Evolutionary conservation across 148 eudicot genomes (phyloP).

Genomic region (Limonium bicolor): DNA sequence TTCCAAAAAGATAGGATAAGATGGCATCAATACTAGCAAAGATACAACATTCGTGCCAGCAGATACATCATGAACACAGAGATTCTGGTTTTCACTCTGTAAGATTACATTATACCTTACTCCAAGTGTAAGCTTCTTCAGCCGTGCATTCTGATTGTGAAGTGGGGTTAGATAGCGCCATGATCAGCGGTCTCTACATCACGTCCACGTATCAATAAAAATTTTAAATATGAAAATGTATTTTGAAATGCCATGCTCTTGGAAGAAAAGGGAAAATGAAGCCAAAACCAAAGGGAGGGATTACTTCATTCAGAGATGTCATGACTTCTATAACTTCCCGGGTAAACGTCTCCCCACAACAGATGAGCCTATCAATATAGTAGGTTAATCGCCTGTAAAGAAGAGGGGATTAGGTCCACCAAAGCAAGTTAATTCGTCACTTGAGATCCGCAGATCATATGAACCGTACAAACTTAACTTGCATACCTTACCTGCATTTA

Average conservation of each 20-base stretch:
- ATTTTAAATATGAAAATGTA: neutral
- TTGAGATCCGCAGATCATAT: neutral
- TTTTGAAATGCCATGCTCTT: neutral
- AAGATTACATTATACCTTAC: slow-evolving; percentile 35
- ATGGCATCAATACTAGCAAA: neutral
- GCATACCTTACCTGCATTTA: slow-evolving; percentile 70
- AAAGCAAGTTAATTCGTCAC: too few relatives aligned
- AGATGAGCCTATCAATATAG: slow-evolving; percentile 89
- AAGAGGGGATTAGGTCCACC: slow-evolving; percentile 1
- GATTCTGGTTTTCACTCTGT: neutral
- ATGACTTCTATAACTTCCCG: slow-evolving; percentile 85
- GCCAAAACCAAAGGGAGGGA: neutral
- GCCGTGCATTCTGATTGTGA: slow-evolving; percentile 99
- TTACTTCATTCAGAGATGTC: slow-evolving; percentile 77
- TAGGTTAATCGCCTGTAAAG: slow-evolving; percentile 72
- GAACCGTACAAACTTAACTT: too few relatives aligned
- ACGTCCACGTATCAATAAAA: neutral
- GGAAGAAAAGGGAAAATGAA: neutral
- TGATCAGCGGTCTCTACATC: slow-evolving; percentile 81
- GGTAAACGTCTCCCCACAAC: slow-evolving; percentile 88
- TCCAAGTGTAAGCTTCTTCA: slow-evolving; percentile 94
- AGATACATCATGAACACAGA: neutral
- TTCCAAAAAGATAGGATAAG: slow-evolving; percentile 8
- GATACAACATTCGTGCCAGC: neutral
- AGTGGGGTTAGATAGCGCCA: slow-evolving; percentile 94